A percentile compares a stretch with the other conserved stretches of the same genome.
Conservation (phyloP, 805 yeast genomes). For the Nakazawaea ishiwadae region DNA sequence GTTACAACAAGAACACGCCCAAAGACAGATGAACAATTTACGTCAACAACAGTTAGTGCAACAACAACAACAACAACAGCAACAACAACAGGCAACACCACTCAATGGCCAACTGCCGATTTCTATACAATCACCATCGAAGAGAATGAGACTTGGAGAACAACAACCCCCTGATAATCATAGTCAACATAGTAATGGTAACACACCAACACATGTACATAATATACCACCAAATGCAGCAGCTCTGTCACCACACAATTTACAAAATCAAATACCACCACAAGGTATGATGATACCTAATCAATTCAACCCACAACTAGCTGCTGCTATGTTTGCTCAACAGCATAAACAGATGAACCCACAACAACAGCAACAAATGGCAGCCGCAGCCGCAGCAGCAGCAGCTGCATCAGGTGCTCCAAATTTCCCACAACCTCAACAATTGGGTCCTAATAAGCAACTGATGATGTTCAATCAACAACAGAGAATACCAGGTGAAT, state of each 20-base stretch:
- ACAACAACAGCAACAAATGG: conserved; percentile 17
- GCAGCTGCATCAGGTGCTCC: conserved; percentile 5
- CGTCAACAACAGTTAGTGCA: conserved; percentile 36
- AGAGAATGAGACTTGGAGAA: conserved; percentile 19
- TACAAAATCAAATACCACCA: conserved; percentile 15
- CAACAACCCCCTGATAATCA: not conserved
- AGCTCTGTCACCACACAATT: conserved; percentile 7
- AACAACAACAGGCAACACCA: conserved; percentile 12
- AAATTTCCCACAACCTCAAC: conserved; percentile 20
- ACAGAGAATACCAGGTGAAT: conserved; percentile 16
- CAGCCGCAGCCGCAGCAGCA: not conserved
- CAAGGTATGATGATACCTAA: conserved; percentile 25
- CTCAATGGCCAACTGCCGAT: conserved; percentile 7
- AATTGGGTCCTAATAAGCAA: conserved; percentile 11
- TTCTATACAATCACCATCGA: conserved; percentile 18
- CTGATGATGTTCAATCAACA: conserved; percentile 12
- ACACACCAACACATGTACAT: conserved; percentile 18
- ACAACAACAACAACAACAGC: conserved; percentile 15
- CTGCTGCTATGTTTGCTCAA: conserved; percentile 22
- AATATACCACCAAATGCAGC: conserved; percentile 8
- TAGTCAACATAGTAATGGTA: conserved; percentile 14
- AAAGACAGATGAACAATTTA: conserved; percentile 29
- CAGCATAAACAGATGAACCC: conserved; percentile 15
- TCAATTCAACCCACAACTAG: conserved; percentile 26
- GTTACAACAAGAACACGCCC: conserved; percentile 17